Conservation (phyloP, 805 yeast species). For the Lipomyces sp. region DNA sequence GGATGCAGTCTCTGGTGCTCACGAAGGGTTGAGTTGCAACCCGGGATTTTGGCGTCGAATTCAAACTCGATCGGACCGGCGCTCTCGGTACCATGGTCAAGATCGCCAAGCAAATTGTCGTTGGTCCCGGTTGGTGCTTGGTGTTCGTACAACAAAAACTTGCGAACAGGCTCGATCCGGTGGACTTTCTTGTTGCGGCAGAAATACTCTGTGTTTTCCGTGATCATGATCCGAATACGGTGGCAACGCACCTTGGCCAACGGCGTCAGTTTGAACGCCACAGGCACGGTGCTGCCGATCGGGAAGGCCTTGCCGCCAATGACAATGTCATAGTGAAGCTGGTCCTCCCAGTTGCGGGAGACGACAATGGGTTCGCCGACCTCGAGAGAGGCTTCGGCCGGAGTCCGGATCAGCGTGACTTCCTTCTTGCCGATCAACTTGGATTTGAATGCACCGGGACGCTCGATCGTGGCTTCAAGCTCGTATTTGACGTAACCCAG, state of each 20-base stretch:
- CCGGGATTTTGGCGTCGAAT: constrained; percentile 83
- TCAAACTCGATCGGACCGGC: constrained; percentile 68
- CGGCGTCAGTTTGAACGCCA: constrained; percentile 83
- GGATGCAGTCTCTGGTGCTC: constrained; percentile 59
- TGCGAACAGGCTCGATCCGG: constrained; percentile 86
- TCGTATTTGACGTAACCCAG: constrained; percentile 79
- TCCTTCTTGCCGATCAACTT: constrained; percentile 68
- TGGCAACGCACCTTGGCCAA: constrained; percentile 85
- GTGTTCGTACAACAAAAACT: constrained; percentile 79
- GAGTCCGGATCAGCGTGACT: constrained; percentile 72
- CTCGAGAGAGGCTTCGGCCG: constrained; percentile 77
- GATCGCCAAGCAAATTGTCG: constrained; percentile 56
- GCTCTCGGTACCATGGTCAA: constrained; percentile 41
- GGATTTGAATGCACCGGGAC: constrained; percentile 85
- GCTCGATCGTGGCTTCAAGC: constrained; percentile 69
- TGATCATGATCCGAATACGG: constrained; percentile 79
- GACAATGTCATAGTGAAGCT: constrained; percentile 84
- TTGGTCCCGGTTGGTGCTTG: constrained; percentile 53
- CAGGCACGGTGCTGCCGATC: constrained; percentile 79
- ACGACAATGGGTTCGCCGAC: constrained; percentile 93
- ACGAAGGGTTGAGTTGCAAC: constrained; percentile 25
- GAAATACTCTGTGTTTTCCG: constrained; percentile 90
- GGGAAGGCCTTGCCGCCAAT: constrained; percentile 89
- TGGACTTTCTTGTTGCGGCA: constrained; percentile 87
- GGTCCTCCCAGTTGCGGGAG: constrained; percentile 82